Conservation (phyloP, 768 basidiomycete species). For the Naganishia kalamii region DNA sequence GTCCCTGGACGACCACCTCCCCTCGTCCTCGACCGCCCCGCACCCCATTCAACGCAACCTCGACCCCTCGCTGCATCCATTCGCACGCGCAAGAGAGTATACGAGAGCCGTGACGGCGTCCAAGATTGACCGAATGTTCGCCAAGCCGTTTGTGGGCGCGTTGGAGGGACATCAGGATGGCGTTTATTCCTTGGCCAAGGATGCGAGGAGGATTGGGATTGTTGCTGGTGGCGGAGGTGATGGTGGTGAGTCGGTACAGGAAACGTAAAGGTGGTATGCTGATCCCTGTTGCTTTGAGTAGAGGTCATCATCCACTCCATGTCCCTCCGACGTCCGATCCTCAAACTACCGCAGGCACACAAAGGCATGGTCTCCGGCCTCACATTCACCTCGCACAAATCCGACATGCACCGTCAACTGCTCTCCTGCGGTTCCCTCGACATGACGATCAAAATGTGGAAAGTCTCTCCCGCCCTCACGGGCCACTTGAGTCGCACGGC, state of each 20-base stretch:
- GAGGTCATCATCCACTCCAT: conserved; percentile 74
- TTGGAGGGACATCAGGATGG: conserved; percentile 92
- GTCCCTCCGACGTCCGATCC: conserved; percentile 39
- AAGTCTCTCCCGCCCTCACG: conserved; percentile 36
- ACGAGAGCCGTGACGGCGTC: conserved; percentile 88
- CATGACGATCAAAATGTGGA: conserved; percentile 46
- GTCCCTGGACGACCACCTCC: conserved; percentile 46
- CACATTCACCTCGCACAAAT: conserved; percentile 43
- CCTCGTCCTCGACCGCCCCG: conserved; percentile 42
- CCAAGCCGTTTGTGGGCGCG: conserved; percentile 88
- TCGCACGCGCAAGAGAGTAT: conserved; percentile 84
- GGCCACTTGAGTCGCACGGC: conserved; percentile 33
- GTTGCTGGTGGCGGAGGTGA: conserved; percentile 93
- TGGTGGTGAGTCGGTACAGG: conserved; percentile 59
- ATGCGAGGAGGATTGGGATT: conserved; percentile 63
- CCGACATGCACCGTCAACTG: conserved; percentile 42
- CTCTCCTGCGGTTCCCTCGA: conserved; percentile 45
- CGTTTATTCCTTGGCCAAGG: conserved; percentile 72
- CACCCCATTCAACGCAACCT: conserved; percentile 80
- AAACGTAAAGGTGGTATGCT: neutral
- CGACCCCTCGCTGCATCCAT: conserved; percentile 91
- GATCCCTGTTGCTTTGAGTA: conserved; percentile 37
- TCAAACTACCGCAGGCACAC: conserved; percentile 47
- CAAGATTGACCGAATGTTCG: conserved; percentile 94
- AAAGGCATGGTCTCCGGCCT: conserved; percentile 46